Conservation (phyloP, 169 alveolate genomes). For the Toxoplasma gondii region DNA sequence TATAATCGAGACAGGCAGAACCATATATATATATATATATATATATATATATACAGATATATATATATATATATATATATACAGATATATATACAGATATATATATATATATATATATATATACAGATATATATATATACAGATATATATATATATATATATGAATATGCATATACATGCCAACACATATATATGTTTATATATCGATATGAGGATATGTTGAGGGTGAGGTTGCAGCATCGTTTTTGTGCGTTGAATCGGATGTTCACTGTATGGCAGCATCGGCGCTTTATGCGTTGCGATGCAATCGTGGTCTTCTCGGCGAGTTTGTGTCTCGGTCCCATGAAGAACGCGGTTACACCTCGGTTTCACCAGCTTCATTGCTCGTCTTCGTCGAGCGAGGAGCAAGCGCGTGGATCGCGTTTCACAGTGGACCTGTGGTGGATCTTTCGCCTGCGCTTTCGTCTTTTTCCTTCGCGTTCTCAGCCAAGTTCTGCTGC, state of each 20-base stretch:
- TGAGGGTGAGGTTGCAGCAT: neutral
- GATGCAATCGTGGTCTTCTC: too few relatives aligned
- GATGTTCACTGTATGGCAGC: too few relatives aligned
- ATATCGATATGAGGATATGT: neutral
- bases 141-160: neutral
- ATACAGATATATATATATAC: neutral
- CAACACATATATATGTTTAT: neutral
- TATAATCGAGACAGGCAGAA: too few relatives aligned
- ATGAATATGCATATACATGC: neutral
- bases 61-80: too few relatives aligned
- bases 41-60: too few relatives aligned
- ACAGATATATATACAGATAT: neutral
- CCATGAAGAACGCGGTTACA: too few relatives aligned
- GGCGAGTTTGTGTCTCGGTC: too few relatives aligned
- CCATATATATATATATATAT: too few relatives aligned
- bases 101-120: neutral
- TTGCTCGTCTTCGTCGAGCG: too few relatives aligned
- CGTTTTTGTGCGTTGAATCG: neutral
- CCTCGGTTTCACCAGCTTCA: too few relatives aligned
- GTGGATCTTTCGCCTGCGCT: neutral
- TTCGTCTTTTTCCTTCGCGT: neutral
- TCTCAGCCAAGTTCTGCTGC: conserved; percentile 69
- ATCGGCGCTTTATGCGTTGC: too few relatives aligned
- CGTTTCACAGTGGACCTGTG: neutral
- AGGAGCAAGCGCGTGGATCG: too few relatives aligned